Evolutionary conservation across 371 early-diverging fungal genomes (phyloP).

Genomic region (Rhizopus stolonifer): DNA sequence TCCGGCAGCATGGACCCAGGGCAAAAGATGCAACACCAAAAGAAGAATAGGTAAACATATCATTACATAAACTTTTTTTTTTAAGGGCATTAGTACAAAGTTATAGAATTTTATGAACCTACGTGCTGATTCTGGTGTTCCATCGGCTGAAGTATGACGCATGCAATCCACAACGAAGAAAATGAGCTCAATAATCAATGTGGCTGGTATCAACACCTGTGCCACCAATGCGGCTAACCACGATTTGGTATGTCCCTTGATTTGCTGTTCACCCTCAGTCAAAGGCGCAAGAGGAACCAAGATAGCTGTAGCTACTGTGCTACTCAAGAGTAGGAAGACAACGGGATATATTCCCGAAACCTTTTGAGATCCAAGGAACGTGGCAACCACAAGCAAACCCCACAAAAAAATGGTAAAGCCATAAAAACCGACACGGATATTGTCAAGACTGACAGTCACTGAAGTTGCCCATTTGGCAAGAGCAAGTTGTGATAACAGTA

Average conservation of each 20-base stretch:
- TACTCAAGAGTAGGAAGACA: constrained; percentile 42
- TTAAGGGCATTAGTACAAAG: constrained; percentile 7
- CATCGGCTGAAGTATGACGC: constrained; percentile 54
- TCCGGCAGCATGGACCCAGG: constrained; percentile 35
- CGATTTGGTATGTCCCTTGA: constrained; percentile 3
- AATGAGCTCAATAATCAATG: constrained; percentile 41
- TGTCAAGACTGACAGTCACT: not conserved
- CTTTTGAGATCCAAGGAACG: constrained; percentile 20
- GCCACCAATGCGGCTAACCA: constrained; percentile 36
- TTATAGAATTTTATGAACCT: constrained; percentile 15
- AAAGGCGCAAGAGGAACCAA: constrained; percentile 4
- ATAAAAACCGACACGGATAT: constrained; percentile 17
- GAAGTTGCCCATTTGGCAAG: not conserved
- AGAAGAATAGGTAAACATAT: constrained; percentile 22
- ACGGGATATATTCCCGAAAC: constrained; percentile 40
- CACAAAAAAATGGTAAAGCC: constrained; percentile 50
- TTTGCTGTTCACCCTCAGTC: constrained; percentile 1
- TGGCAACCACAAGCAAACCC: constrained; percentile 36
- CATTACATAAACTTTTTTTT: constrained; percentile 31
- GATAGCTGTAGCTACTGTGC: constrained; percentile 31
- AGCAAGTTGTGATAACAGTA: constrained; percentile 21
- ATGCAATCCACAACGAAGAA: constrained; percentile 45
- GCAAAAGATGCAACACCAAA: constrained; percentile 26
- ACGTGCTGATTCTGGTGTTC: constrained; percentile 50
- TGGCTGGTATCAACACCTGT: constrained; percentile 37